Conservation (phyloP, 345 rosid genomes). For the Laguncularia racemosa region DNA sequence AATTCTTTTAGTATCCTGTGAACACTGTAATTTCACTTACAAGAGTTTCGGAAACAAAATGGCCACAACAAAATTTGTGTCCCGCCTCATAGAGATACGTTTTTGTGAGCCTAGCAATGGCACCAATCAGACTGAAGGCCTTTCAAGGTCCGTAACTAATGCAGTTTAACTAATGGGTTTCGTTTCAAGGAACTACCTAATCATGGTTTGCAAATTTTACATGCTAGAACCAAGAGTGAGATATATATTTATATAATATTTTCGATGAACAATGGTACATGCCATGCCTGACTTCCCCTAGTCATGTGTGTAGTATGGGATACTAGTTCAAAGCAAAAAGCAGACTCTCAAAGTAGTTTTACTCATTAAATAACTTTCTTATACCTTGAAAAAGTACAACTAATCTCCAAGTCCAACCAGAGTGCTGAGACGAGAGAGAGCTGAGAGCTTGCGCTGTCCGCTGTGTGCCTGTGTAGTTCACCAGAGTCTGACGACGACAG, state of each 20-base stretch:
- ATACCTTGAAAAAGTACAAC: too few relatives aligned
- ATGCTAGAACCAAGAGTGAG: too few relatives aligned
- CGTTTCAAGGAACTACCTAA: too few relatives aligned
- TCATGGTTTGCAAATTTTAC: too few relatives aligned
- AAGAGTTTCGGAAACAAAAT: slow-evolving; percentile 89
- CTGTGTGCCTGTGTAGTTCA: too few relatives aligned
- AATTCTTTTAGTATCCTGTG: slow-evolving; percentile 4
- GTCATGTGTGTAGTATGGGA: slow-evolving; percentile 45
- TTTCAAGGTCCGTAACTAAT: slow-evolving; percentile 50
- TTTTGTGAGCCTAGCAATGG: slow-evolving; percentile 70
- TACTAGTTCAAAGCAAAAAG: slow-evolving; percentile 96
- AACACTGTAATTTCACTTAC: slow-evolving; percentile 21
- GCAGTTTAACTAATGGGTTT: too few relatives aligned
- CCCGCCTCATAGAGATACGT: slow-evolving; percentile 95
- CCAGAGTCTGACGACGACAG: too few relatives aligned
- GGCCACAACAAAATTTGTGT: slow-evolving; percentile 51
- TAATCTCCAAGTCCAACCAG: too few relatives aligned
- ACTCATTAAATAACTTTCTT: too few relatives aligned
- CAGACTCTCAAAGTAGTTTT: slow-evolving; percentile 87
- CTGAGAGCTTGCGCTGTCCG: too few relatives aligned
- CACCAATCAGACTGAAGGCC: slow-evolving; percentile 75
- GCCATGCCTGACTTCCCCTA: not conserved
- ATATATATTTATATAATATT: too few relatives aligned
- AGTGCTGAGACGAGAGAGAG: too few relatives aligned
- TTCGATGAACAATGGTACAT: not conserved